Evolutionary conservation across 805 yeast species (phyloP).

Genomic region (Hanseniaspora occidentalis): DNA sequence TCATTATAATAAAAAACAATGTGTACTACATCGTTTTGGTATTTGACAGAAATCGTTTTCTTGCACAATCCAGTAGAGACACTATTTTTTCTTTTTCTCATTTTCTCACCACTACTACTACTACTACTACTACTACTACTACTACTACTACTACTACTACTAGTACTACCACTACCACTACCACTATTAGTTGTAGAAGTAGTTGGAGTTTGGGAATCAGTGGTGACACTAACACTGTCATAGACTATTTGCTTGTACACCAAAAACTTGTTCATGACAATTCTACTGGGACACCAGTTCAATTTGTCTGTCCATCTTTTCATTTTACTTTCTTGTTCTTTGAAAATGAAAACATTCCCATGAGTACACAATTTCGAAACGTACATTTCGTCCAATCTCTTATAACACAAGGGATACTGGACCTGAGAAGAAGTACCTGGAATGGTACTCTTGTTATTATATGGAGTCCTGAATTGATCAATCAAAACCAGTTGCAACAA

Average conservation of each 20-base stretch:
- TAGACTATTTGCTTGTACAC: conserved; percentile 71
- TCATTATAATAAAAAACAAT: conserved; percentile 5
- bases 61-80: conserved; percentile 1
- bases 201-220: no score
- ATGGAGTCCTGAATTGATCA: background rate
- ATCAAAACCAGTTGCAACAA: background rate
- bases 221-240: no score
- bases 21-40: conserved; percentile 3
- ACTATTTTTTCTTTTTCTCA: conserved; percentile 16
- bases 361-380: background rate
- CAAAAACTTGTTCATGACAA: conserved; percentile 62
- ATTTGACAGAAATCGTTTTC: conserved; percentile 6
- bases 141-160: no score
- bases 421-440: no score
- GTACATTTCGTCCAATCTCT: background rate
- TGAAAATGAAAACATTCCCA: conserved; percentile 61
- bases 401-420: background rate
- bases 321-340: conserved; percentile 71
- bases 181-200: conserved; percentile 25
- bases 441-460: background rate
- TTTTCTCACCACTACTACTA: background rate
- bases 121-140: background rate
- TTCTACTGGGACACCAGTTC: conserved; percentile 86
- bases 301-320: conserved; percentile 97
- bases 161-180: background rate